Base-by-base conservation (phyloP, 2,329 filamentous ascomycete genomes). In the Cyphellophora attinorum region DNA sequence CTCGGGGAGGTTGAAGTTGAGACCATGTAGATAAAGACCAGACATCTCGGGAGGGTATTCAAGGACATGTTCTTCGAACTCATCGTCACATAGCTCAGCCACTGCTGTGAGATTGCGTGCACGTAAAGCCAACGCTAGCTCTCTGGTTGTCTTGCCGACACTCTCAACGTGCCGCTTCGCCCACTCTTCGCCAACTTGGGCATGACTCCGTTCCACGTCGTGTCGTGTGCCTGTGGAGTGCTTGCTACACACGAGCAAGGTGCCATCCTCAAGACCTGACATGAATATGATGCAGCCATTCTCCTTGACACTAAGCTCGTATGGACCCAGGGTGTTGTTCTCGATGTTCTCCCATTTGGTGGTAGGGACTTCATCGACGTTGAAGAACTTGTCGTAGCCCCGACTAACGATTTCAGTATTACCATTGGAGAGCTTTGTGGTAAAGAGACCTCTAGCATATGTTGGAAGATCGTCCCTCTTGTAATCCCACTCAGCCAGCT, bases 251-350 rank as follows among this genome's bases (percentile, higher is more conserved):
- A 98, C 88, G 5, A 98, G 67, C 6, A 98, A 67, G 2, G 84
- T 85, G 21, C 76, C 88, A 51, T 95, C 88, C 51, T 93, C 84
- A 14, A 98, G 68, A 11, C 88, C 91, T 11, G 86, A 81, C 29
- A 98, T 78, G 64, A 98, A 98, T 48, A 98, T 95, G 59, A 98
- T 98, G 59, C 91, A 98, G n/a, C 91, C 91, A 52, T 98, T 98
- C 61, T 98, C 91, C 63, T 98, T 98, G 34, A 96, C 76, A 38
- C 86, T 96, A 37, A 98, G 65, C 61, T 98, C 91, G 51, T 96
- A 98, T 0, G 91, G 91, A 0, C 85, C 86, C 44, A 75, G 65
- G 1, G 91, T 96, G 37, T 81, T 71, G 17, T 61, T 60, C 53
- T 81, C 68, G 40, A 98, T 85, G 51, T 81, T 83, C 11, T 66